Percentiles rank a stretch among this genome's conserved stretches.
These are phyloP conservation scores for Agarophyton chilense DNA, from an alignment of 23 red algal genomes.

Conservation along the genomic window DNA sequence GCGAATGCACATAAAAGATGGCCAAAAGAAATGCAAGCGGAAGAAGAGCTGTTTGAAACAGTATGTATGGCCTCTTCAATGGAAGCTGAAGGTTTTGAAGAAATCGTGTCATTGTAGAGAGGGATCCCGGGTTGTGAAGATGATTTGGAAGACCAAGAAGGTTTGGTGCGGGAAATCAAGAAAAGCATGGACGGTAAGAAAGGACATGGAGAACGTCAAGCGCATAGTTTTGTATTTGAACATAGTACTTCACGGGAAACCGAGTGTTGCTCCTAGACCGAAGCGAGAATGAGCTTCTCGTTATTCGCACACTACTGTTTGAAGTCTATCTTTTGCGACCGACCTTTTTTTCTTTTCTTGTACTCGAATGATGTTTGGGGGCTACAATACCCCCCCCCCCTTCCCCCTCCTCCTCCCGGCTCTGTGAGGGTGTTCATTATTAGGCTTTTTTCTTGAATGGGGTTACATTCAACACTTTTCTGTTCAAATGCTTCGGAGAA, in stretches of 20 bases:
- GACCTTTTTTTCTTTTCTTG: no score
- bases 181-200: background rate
- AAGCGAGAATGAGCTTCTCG: background rate
- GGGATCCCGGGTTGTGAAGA: background rate
- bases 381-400: no score
- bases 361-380: no score
- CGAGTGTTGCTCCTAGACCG: background rate
- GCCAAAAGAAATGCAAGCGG: background rate
- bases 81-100: background rate
- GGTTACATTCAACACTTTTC: no score
- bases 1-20: background rate
- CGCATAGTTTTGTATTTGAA: background rate
- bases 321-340: background rate
- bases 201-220: background rate
- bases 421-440: no score
- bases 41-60: background rate
- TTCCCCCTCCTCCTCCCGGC: no score
- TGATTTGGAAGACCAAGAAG: background rate
- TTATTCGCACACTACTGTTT: background rate
- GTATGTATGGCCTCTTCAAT: conserved; percentile 14
- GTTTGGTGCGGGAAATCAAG: background rate
- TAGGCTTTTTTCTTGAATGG: no score
- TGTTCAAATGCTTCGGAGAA: no score
- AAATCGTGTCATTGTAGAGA: background rate
- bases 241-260: background rate